These are phyloP conservation scores for Russula sp. DNA, from an alignment of 768 basidiomycete genomes.

Conservation along the genomic window DNA sequence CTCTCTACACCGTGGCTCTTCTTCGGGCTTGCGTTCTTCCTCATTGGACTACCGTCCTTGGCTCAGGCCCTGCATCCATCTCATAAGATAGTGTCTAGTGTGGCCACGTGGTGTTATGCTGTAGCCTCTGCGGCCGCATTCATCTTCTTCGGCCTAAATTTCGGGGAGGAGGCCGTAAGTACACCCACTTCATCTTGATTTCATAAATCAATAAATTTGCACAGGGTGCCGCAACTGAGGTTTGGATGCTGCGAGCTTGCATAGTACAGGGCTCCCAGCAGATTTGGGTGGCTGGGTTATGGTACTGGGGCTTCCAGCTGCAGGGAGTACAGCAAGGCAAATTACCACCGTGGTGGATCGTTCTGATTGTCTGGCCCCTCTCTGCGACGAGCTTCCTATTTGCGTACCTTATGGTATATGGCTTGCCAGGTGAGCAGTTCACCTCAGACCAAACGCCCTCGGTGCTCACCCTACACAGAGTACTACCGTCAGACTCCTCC, in stretches of 20 bases:
- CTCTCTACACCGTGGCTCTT: slow-evolving; percentile 86
- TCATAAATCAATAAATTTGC: slow-evolving; percentile 5
- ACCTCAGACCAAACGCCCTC: neutral
- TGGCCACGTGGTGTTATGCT: slow-evolving; percentile 89
- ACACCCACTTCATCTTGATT: neutral
- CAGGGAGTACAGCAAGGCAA: slow-evolving; percentile 46
- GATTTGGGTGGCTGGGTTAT: slow-evolving; percentile 90
- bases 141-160: slow-evolving; percentile 91
- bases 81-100: slow-evolving; percentile 61
- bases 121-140: slow-evolving; percentile 90
- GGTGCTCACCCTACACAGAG: slow-evolving; percentile 37
- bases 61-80: slow-evolving; percentile 47
- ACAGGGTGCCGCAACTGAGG: slow-evolving; percentile 88
- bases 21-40: slow-evolving; percentile 84
- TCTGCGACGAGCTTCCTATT: slow-evolving; percentile 68
- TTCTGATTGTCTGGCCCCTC: slow-evolving; percentile 74
- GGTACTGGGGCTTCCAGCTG: slow-evolving; percentile 91
- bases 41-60: slow-evolving; percentile 84
- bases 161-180: slow-evolving; percentile 88
- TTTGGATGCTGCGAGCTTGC: slow-evolving; percentile 88
- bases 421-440: slow-evolving; percentile 62
- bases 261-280: slow-evolving; percentile 93
- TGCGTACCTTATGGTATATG: slow-evolving; percentile 76
- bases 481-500: slow-evolving; percentile 91
- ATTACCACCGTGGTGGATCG: slow-evolving; percentile 79